phyloP scores from a whole-genome alignment of 305 asterid species.

The Fraxinus latifolia region DNA sequence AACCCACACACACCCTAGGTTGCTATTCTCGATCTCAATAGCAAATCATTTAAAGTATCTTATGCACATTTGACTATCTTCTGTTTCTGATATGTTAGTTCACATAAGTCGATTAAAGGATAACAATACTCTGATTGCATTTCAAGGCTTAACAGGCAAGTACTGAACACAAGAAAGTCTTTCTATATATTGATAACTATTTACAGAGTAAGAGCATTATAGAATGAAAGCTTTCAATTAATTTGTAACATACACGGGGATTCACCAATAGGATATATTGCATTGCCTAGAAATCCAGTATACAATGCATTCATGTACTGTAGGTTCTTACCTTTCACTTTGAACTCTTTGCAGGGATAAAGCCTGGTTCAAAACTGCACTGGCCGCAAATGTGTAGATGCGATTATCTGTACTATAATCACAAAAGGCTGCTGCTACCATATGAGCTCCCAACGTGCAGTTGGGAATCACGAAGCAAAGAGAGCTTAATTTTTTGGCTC shows the following conservation, averaged over 20 bases:
- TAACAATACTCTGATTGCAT: background rate
- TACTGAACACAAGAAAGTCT: background rate
- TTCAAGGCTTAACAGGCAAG: background rate
- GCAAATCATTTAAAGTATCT: background rate
- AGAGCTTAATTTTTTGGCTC: conserved; percentile 57
- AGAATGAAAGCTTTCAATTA: background rate
- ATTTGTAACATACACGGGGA: background rate
- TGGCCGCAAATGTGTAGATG: background rate
- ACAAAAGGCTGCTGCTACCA: background rate
- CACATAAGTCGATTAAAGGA: background rate
- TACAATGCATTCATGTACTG: background rate
- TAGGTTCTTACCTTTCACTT: background rate
- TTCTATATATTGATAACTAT: background rate
- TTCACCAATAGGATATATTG: background rate
- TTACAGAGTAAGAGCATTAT: background rate
- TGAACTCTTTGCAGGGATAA: background rate
- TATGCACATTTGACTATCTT: background rate
- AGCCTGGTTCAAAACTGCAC: background rate
- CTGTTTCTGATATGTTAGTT: background rate
- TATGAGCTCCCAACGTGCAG: background rate
- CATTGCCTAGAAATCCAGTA: background rate
- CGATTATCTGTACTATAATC: background rate
- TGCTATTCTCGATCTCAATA: background rate
- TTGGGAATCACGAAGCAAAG: conserved; percentile 36
- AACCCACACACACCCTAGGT: background rate